A percentile compares a stretch with the other conserved stretches of the same genome.
Conservation (phyloP, 1,139 yeast genomes). For the Nadsonia starkeyi-henricii region DNA sequence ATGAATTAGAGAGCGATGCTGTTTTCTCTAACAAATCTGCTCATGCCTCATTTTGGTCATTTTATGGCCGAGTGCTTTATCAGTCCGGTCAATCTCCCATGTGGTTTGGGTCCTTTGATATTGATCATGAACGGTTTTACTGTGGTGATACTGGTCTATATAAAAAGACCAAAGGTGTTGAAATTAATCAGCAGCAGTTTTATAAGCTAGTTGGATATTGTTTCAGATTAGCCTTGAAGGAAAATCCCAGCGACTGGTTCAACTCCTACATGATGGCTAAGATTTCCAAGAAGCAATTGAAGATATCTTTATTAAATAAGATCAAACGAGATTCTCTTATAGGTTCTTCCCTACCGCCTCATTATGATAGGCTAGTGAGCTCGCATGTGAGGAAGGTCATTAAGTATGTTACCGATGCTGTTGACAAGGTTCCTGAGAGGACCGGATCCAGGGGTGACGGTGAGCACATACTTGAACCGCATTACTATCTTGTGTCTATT, state of each 20-base stretch:
- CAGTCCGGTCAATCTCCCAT: constrained; percentile 48
- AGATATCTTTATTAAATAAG: background rate
- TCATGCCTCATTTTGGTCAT: constrained; percentile 39
- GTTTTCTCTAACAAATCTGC: constrained; percentile 20
- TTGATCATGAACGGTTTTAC: constrained; percentile 15
- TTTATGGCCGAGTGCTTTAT: constrained; percentile 47
- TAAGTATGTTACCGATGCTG: constrained; percentile 24
- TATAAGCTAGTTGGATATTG: constrained; percentile 11
- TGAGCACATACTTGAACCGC: constrained; percentile 57
- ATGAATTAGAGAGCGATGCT: constrained; percentile 8
- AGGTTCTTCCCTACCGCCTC: background rate
- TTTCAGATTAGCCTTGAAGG: constrained; percentile 18
- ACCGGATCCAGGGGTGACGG: constrained; percentile 16
- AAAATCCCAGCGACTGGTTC: constrained; percentile 43
- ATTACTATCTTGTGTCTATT: constrained; percentile 47
- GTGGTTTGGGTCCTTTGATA: constrained; percentile 28
- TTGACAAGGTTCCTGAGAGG: constrained; percentile 16
- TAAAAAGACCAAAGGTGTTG: constrained; percentile 2
- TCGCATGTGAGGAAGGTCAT: constrained; percentile 13
- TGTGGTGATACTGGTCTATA: constrained; percentile 16
- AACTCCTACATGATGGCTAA: constrained; percentile 47
- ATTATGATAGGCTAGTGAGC: background rate
- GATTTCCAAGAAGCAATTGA: constrained; percentile 35
- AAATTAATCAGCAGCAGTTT: constrained; percentile 7
- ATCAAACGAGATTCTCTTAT: background rate